These are phyloP conservation scores for Pseudocercospora pini-densiflorae DNA, from an alignment of 2,329 filamentous ascomycete species.

Conservation along the genomic window DNA sequence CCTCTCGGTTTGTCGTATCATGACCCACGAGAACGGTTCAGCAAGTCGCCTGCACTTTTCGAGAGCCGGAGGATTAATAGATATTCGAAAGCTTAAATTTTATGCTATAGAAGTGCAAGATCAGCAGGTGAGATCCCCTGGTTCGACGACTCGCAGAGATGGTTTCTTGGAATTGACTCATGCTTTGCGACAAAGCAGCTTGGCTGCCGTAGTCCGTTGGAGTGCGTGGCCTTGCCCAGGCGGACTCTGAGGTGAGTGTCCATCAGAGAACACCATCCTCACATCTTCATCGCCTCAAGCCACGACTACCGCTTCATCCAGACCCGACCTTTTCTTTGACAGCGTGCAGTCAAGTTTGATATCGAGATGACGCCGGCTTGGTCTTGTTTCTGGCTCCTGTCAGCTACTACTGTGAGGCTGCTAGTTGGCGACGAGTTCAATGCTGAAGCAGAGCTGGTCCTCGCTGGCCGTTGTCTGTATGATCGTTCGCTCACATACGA, in stretches of 20 bases:
- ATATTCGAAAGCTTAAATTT: no score
- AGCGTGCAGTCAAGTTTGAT: neutral
- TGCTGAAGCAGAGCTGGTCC: neutral
- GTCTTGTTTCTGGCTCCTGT: neutral
- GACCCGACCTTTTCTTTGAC: neutral
- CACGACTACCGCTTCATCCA: no score
- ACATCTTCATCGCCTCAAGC: neutral
- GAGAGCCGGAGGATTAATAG: no score
- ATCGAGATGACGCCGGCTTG: neutral
- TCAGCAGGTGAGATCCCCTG: no score
- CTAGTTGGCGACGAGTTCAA: no score
- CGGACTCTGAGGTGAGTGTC: neutral
- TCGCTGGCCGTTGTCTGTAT: neutral
- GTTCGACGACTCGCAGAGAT: neutral
- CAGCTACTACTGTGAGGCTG: neutral
- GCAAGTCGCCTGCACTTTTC: no score
- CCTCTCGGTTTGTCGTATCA: no score
- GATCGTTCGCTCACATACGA: neutral
- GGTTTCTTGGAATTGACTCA: neutral
- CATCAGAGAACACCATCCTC: neutral
- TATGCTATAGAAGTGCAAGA: no score
- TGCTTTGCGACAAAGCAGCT: neutral
- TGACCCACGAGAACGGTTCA: no score
- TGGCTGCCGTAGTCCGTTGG: neutral
- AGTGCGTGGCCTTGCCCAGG: neutral